Evolutionary conservation across 169 alveolate species (phyloP).

Genomic region (Blepharisma undulans): DNA sequence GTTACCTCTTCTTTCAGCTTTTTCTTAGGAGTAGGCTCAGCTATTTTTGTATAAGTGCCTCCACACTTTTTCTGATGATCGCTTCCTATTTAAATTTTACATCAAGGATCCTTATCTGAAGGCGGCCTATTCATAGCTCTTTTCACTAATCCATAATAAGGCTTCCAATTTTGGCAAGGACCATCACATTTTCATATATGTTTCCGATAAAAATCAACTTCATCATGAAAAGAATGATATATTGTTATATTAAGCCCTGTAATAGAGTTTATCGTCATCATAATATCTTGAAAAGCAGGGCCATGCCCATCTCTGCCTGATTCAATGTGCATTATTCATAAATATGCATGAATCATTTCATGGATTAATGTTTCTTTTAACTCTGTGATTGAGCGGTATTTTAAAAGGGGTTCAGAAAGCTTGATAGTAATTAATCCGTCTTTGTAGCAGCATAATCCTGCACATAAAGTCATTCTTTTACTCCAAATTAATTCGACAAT

Average conservation of each 20-base stretch:
- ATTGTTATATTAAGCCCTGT: conserved; percentile 91
- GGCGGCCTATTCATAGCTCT: conserved; percentile 92
- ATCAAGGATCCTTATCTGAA: conserved; percentile 91
- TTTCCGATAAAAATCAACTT: conserved; percentile 86
- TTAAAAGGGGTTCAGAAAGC: conserved; percentile 91
- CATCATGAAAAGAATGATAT: conserved; percentile 92
- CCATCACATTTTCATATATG: conserved; percentile 97
- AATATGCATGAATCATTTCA: conserved; percentile 96
- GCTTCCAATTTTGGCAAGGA: conserved; percentile 86
- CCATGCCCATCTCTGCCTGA: conserved; percentile 90
- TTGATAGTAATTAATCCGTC: conserved; percentile 90
- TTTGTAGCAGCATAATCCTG: conserved; percentile 87
- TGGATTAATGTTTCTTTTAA: conserved; percentile 92
- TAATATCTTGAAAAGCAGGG: conserved; percentile 86
- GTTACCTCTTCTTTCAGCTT: conserved; percentile 13
- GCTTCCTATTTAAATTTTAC: conserved; percentile 73
- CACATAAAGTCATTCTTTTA: conserved; percentile 91
- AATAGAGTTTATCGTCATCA: conserved; percentile 86
- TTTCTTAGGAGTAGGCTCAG: conserved; percentile 58
- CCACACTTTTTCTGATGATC: conserved; percentile 81
- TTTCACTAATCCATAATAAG: conserved; percentile 91
- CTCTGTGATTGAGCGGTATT: conserved; percentile 89
- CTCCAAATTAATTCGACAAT: conserved; percentile 90
- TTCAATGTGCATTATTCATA: conserved; percentile 81
- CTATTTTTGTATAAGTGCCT: conserved; percentile 79